Evolutionary conservation across 805 yeast genomes (phyloP), one percentile per base, ranked within the genome.

Genomic region (Trichomonascus vanleenenianus): DNA sequence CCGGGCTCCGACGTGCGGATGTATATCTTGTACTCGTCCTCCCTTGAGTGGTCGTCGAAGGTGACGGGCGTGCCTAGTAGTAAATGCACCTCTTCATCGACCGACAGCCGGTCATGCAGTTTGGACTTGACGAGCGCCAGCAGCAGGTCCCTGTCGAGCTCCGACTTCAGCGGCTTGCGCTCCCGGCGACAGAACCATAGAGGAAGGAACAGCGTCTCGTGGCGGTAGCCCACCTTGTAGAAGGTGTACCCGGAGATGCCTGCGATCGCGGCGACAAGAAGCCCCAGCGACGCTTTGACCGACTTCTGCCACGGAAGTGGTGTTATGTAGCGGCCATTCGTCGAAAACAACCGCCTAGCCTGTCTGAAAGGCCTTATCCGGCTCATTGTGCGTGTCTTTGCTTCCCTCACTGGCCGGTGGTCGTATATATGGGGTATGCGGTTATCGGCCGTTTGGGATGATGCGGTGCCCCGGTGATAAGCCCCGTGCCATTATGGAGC

Each of bases 171-270:
- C 3, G 54, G 55, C 12, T 41, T 19, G 14, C 57, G 45, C 19
- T 41, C 36, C 11, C 42, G 32, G 18, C 50, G 32, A 18, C 45
- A 47, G 8, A 51, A 38, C 55, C 53, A 52, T 20, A 52, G 36
- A 1, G 57, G 57, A 9, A 54, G 7, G 39, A 54, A 54, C 12
- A 52, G 48, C n/a, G 48, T 32, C 20, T 50, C 51, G 4, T 48
- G 38, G 39, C 43, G 19, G 39, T 42, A 41, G 15, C 34, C 25
- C 7, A 47, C 40, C 42, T 52, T 43, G 33, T 52, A 52, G 3
- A 43, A 19, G 7, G 46, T 18, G 34, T 51, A 52, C n/a, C 43
- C n/a, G 2, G 36, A 40, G 5, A 48, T 42, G 15, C 46, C 48
- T 1, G 42, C 16, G 4, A 47, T 16, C 7, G 53, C 44, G 8